Base-by-base conservation (phyloP, 768 basidiomycete species). In the Hebeloma cylindrosporum region DNA sequence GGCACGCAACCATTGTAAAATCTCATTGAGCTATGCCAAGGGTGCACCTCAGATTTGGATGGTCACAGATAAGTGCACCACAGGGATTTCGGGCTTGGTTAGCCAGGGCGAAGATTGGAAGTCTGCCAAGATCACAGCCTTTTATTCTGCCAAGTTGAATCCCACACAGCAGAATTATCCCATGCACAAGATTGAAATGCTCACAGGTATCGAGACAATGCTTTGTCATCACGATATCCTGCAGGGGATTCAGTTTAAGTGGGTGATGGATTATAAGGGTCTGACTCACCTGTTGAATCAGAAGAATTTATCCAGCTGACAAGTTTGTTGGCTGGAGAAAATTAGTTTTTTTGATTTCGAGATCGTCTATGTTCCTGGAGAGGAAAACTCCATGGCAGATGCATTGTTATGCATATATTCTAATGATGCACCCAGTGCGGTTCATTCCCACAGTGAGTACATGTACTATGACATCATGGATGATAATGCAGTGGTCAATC, bases 111-210 rank as follows among this genome's bases (percentile, higher is more conserved):
- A 25, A 0, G 46, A 57, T n/a, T 61, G 60, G 56, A 52, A 58
- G n/a, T 51, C 46, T 0, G 67, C 60, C 0, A 47, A 48, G 0
- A 37, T 65, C 1, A 60, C 59, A 0, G 63, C 62, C 1, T 71
- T 70, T 35, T 70, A 59, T 31, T 71, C 66, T 0, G 66, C 63
- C 0, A 72, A 70, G 33, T 46, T 72, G 4, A 66, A 58, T 13
- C 22, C 60, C 0, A 62, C 69, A 0, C 68, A 72, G 39, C 66
- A 67, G 16, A 71, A 71, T 28, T 72, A 73, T 27, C 57, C 67
- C 1, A 64, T 66, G 0, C 71, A 71, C 17, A 66, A 72, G 39
- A 63, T 65, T 11, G 65, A 72, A 29, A 50, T 69, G 48, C 36
- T 71, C 0, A 65, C 65, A 0, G 63, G 65, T 0, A 50, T 71